Conservation (phyloP, 352 stramenopile genomes). For the Globisporangium cystogenes region DNA sequence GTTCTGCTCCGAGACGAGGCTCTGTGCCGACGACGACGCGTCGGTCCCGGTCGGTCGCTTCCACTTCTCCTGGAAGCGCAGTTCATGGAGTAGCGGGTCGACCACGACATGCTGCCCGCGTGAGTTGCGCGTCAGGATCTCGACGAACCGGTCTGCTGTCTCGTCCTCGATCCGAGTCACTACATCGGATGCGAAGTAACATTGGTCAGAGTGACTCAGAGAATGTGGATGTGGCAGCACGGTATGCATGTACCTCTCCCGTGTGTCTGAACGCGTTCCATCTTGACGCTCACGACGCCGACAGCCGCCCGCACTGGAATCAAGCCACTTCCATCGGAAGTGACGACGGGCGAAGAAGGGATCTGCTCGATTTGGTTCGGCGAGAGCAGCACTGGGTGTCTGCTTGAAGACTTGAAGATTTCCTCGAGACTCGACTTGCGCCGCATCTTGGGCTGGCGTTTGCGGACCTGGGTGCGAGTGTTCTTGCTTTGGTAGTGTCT, state of each 20-base stretch:
- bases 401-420: conserved; percentile 13
- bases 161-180: conserved; percentile 15
- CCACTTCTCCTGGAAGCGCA: conserved; percentile 63
- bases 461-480: conserved; percentile 12
- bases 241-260: conserved; percentile 13
- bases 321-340: neutral
- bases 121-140: conserved; percentile 53
- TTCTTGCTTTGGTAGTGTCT: conserved; percentile 42
- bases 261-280: conserved; percentile 24
- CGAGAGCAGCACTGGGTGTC: conserved; percentile 2
- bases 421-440: conserved; percentile 31
- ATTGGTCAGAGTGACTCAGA: neutral
- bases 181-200: neutral
- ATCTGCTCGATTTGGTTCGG: conserved; percentile 11
- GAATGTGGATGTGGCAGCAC: neutral
- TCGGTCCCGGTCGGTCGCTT: conserved; percentile 16
- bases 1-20: conserved; percentile 30
- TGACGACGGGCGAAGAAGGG: neutral
- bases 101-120: conserved; percentile 41
- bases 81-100: conserved; percentile 49
- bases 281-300: conserved; percentile 22
- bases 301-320: conserved; percentile 6
- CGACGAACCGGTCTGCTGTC: conserved; percentile 42
- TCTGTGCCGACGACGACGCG: conserved; percentile 30
- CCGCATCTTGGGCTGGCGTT: conserved; percentile 18